These are phyloP conservation scores for Mycena amicta DNA, from an alignment of 768 basidiomycete genomes.

Conservation along the genomic window DNA sequence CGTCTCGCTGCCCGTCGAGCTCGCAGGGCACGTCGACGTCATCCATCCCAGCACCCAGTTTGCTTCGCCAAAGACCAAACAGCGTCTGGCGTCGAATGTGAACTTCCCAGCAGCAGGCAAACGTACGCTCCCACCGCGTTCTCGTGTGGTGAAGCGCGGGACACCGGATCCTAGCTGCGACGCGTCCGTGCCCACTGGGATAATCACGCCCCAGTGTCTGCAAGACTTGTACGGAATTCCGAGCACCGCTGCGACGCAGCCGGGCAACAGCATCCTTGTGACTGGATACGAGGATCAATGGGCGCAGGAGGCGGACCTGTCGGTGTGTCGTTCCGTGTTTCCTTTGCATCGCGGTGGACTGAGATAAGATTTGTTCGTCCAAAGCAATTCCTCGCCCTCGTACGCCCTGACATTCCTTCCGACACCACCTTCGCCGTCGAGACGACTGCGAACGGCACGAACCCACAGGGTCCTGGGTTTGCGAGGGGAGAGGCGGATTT, in stretches of 20 bases:
- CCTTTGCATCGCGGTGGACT: neutral
- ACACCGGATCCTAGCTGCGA: slow-evolving; percentile 26
- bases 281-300: slow-evolving; percentile 18
- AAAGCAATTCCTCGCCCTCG: slow-evolving; percentile 21
- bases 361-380: neutral
- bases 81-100: neutral
- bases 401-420: slow-evolving; percentile 25
- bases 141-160: neutral
- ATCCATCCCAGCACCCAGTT: slow-evolving; percentile 35
- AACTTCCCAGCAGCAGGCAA: neutral
- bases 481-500: slow-evolving; percentile 7
- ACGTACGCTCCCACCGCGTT: neutral
- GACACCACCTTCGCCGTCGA: slow-evolving; percentile 24
- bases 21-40: slow-evolving; percentile 29
- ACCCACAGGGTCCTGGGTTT: slow-evolving; percentile 19
- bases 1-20: slow-evolving; percentile 29
- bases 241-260: slow-evolving; percentile 30
- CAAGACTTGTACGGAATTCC: slow-evolving; percentile 38
- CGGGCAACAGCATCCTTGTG: slow-evolving; percentile 31
- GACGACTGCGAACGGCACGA: slow-evolving; percentile 26
- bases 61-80: slow-evolving; percentile 19
- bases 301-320: slow-evolving; percentile 16
- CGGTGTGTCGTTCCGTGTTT: slow-evolving; percentile 5
- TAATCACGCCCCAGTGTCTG: slow-evolving; percentile 36
- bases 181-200: slow-evolving; percentile 6